A percentile compares a stretch with the other conserved stretches of the same genome.
phyloP scores from a whole-genome alignment of 1,139 yeast genomes.

The Casaregolazyma lundiana region DNA sequence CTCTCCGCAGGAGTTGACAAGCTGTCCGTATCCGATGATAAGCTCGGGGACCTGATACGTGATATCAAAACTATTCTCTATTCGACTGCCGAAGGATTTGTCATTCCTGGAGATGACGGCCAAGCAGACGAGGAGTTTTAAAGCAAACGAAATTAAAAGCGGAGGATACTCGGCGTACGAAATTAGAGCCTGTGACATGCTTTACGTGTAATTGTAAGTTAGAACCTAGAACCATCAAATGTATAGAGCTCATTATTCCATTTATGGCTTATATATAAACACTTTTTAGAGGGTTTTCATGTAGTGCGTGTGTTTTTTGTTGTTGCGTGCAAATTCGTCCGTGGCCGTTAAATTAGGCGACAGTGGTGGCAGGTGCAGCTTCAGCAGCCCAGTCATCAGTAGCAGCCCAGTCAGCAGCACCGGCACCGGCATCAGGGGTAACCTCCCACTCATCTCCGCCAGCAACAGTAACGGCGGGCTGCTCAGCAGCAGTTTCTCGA shows the following conservation, averaged over 20 bases:
- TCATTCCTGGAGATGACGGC: constrained; percentile 32
- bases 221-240: background rate
- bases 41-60: constrained; percentile 17
- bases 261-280: constrained; percentile 10
- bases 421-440: constrained; percentile 56
- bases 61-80: constrained; percentile 73
- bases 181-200: too few species aligned
- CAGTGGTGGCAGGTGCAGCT: constrained; percentile 39
- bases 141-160: too few species aligned
- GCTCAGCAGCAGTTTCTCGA: constrained; percentile 63
- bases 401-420: constrained; percentile 47
- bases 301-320: constrained; percentile 3
- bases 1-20: constrained; percentile 24
- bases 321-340: constrained; percentile 5
- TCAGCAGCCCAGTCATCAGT: constrained; percentile 71
- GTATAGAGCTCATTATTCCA: constrained; percentile 1
- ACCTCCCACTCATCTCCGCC: constrained; percentile 78
- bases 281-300: constrained; percentile 10
- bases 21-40: constrained; percentile 12
- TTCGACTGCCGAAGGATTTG: constrained; percentile 71
- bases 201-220: background rate
- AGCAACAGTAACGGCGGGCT: constrained; percentile 45
- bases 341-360: constrained; percentile 21
- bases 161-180: too few species aligned
- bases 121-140: constrained; percentile 31